Percentiles rank a stretch among this genome's conserved stretches.
Conservation (phyloP, 164 flowering plant genomes). For the Nelumbo lutea region DNA sequence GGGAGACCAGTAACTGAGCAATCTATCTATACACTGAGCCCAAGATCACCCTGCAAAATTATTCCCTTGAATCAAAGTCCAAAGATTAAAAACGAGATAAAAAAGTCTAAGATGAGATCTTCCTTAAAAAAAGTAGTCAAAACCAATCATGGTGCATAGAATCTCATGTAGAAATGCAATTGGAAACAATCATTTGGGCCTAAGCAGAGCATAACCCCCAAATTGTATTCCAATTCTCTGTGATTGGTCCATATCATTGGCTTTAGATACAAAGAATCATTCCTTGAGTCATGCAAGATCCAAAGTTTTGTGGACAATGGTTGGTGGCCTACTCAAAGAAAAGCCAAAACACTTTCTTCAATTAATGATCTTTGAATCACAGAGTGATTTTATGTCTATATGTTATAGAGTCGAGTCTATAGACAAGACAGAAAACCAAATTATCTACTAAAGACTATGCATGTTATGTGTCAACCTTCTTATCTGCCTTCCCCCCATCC, state of each 20-base stretch:
- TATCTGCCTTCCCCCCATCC: neutral
- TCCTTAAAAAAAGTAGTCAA: slow-evolving; percentile 42
- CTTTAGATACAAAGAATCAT: neutral
- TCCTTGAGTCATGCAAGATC: slow-evolving; percentile 23
- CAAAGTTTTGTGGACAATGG: slow-evolving; percentile 20
- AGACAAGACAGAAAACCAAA: neutral
- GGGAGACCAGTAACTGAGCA: neutral
- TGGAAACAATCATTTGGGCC: slow-evolving; percentile 21
- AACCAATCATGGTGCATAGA: slow-evolving; percentile 37
- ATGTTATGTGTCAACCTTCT: neutral
- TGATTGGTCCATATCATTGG: neutral
- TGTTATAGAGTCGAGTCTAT: neutral
- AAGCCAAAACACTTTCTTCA: slow-evolving; percentile 31
- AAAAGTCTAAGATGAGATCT: neutral
- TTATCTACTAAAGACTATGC: neutral
- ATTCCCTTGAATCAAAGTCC: neutral
- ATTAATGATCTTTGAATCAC: neutral
- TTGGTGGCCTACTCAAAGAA: slow-evolving; percentile 27
- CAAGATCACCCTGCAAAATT: neutral
- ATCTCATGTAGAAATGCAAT: slow-evolving; percentile 31
- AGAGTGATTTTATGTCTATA: neutral
- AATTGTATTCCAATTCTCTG: slow-evolving; percentile 5
- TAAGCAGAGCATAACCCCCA: slow-evolving; percentile 10
- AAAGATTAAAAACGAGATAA: neutral
- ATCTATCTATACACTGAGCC: no score